Evolutionary conservation across 2,329 filamentous ascomycete genomes (phyloP).

Genomic region (Fusarium caatingaense): DNA sequence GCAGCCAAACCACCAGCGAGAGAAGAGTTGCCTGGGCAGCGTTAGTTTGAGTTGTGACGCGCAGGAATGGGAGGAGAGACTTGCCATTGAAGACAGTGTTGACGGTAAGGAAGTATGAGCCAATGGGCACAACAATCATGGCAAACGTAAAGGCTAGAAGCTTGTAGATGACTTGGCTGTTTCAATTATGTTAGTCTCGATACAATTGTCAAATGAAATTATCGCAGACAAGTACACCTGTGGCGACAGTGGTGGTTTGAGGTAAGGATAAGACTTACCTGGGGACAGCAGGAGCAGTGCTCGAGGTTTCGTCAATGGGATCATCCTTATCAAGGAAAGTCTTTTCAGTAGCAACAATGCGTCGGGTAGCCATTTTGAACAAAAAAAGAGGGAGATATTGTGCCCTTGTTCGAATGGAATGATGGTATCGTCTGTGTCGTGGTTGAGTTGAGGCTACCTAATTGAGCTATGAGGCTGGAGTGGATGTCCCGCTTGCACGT

Average conservation of each 20-base stretch:
- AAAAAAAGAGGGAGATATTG: background rate
- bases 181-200: conserved; percentile 6
- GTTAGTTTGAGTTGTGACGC: conserved; percentile 23
- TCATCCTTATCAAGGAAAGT: conserved; percentile 72
- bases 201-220: background rate
- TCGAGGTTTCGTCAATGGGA: conserved; percentile 67
- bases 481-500: conserved; percentile 44
- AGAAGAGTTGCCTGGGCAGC: conserved; percentile 79
- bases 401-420: background rate
- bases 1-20: conserved; percentile 88
- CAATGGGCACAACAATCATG: conserved; percentile 89
- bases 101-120: conserved; percentile 86
- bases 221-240: background rate
- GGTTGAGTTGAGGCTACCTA: conserved; percentile 24
- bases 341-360: conserved; percentile 74
- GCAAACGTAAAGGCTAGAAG: conserved; percentile 89
- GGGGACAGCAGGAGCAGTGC: conserved; percentile 85
- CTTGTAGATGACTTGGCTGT: conserved; percentile 86
- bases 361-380: conserved; percentile 74
- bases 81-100: conserved; percentile 81
- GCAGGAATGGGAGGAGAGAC: background rate
- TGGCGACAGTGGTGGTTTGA: conserved; percentile 15
- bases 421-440: conserved; percentile 8
- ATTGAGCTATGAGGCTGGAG: conserved; percentile 12
- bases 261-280: conserved; percentile 64